A percentile compares a stretch with the other conserved stretches of the same genome.
Evolutionary conservation across 139 green algal genomes (phyloP).

Genomic region (Coccomyxa sp.): DNA sequence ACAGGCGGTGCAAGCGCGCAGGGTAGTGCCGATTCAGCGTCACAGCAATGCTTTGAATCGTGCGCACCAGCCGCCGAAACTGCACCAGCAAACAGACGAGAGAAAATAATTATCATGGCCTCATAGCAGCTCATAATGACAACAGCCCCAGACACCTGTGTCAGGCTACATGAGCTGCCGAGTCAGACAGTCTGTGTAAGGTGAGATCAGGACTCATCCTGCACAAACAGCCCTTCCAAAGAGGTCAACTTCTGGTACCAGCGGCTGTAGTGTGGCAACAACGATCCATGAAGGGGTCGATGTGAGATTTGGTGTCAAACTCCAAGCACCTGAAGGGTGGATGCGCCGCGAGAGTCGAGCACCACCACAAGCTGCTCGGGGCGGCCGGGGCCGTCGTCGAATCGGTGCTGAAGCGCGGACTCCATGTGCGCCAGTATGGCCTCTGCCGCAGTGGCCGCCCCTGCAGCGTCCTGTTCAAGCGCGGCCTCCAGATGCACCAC

Average conservation of each 20-base stretch:
- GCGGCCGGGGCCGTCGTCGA: not conserved
- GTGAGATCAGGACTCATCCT: no score
- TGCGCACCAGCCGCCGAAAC: not conserved
- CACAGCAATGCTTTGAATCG: not conserved
- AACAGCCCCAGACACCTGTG: no score
- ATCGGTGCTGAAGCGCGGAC: not conserved
- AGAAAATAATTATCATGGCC: no score
- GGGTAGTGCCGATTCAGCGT: slow-evolving; percentile 16
- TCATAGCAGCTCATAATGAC: no score
- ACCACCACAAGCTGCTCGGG: slow-evolving; percentile 19
- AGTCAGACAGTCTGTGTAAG: no score
- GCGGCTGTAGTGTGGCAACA: no score
- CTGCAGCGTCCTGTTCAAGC: slow-evolving; percentile 7
- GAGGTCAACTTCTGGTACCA: no score
- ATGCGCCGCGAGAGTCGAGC: slow-evolving; percentile 12
- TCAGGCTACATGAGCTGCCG: no score
- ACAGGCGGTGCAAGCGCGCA: slow-evolving; percentile 31
- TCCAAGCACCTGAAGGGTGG: slow-evolving; percentile 7
- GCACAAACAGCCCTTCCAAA: no score
- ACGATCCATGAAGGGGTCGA: no score
- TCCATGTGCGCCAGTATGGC: slow-evolving; percentile 9
- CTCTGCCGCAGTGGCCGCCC: slow-evolving; percentile 3
- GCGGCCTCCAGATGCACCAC: slow-evolving; percentile 3
- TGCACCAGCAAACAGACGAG: not conserved
- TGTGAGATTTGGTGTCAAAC: no score